Evolutionary conservation across 192 early-diverging fungal species (phyloP).

Genomic region (Paraglomus occultum): DNA sequence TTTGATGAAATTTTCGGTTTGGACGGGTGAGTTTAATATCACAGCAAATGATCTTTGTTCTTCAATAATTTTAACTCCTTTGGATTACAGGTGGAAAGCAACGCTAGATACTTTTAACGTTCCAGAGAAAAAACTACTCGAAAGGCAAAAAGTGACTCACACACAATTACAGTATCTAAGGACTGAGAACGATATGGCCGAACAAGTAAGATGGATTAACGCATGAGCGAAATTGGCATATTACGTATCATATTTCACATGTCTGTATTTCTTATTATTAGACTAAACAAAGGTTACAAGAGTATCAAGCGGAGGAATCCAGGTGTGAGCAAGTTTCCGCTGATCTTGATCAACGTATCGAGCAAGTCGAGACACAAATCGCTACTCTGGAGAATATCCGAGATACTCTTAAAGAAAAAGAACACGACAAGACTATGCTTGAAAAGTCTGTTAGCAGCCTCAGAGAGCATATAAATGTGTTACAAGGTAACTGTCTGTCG

Average conservation of each 20-base stretch:
- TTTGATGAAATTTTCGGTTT: slow-evolving; percentile 99
- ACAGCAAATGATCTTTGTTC: background rate
- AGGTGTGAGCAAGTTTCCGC: slow-evolving; percentile 21
- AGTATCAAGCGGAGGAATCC: background rate
- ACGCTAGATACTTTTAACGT: slow-evolving; percentile 80
- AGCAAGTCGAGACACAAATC: slow-evolving; percentile 18
- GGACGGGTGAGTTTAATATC: slow-evolving; percentile 57
- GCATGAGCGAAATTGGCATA: background rate
- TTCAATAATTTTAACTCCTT: background rate
- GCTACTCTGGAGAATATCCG: slow-evolving; percentile 26
- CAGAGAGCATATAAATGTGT: slow-evolving; percentile 45
- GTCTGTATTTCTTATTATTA: background rate
- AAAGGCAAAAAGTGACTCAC: slow-evolving; percentile 70
- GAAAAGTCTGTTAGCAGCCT: slow-evolving; percentile 30
- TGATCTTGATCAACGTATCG: slow-evolving; percentile 11
- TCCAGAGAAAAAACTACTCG: slow-evolving; percentile 38
- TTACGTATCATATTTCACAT: background rate
- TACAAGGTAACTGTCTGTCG: slow-evolving; percentile 46
- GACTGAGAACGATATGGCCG: slow-evolving; percentile 69
- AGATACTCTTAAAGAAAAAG: slow-evolving; percentile 46
- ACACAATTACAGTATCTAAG: slow-evolving; percentile 64
- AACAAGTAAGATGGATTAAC: slow-evolving; percentile 47
- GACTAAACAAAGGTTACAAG: background rate
- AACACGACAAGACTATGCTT: slow-evolving; percentile 39
- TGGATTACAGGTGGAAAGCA: slow-evolving; percentile 72